Percentiles rank a stretch among this genome's conserved stretches.
phyloP scores from a whole-genome alignment of 192 early-diverging fungal genomes.

The Coemansia sp. region DNA sequence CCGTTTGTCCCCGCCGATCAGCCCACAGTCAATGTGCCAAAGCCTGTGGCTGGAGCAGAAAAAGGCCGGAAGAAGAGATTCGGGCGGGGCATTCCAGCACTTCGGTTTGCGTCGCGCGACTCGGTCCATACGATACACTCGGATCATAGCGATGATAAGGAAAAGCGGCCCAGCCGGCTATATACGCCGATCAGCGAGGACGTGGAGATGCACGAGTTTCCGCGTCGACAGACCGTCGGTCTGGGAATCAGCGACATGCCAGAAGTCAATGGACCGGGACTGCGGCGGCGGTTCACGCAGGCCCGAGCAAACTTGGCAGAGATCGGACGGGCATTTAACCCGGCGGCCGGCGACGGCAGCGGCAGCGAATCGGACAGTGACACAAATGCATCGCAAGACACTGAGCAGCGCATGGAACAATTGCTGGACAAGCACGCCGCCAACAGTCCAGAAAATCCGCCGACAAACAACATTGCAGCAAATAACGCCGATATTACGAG shows the following conservation, averaged over 20 bases:
- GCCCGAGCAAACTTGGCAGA: conserved; percentile 24
- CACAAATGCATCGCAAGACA: conserved; percentile 9
- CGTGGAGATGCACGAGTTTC: background rate
- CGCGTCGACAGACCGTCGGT: background rate
- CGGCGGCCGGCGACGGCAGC: conserved; percentile 18
- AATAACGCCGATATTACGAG: conserved; percentile 49
- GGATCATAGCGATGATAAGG: conserved; percentile 1
- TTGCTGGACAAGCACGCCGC: conserved; percentile 33
- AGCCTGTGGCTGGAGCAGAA: background rate
- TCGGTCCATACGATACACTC: conserved; percentile 44
- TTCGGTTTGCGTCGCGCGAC: conserved; percentile 43
- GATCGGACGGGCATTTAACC: conserved; percentile 30
- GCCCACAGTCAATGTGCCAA: background rate
- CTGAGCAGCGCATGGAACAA: conserved; percentile 43
- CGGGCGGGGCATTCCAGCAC: conserved; percentile 7
- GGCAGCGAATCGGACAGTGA: conserved; percentile 31
- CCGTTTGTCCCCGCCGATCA: conserved; percentile 11
- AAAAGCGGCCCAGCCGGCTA: conserved; percentile 7
- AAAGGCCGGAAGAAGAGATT: conserved; percentile 3
- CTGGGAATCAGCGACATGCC: background rate
- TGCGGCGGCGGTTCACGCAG: conserved; percentile 40
- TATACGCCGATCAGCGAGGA: conserved; percentile 19
- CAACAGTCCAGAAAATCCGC: conserved; percentile 31
- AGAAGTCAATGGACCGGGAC: conserved; percentile 14
- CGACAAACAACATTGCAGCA: conserved; percentile 40